Evolutionary conservation across 768 basidiomycete species (phyloP).

Genomic region (Hirschioporus abietinus): DNA sequence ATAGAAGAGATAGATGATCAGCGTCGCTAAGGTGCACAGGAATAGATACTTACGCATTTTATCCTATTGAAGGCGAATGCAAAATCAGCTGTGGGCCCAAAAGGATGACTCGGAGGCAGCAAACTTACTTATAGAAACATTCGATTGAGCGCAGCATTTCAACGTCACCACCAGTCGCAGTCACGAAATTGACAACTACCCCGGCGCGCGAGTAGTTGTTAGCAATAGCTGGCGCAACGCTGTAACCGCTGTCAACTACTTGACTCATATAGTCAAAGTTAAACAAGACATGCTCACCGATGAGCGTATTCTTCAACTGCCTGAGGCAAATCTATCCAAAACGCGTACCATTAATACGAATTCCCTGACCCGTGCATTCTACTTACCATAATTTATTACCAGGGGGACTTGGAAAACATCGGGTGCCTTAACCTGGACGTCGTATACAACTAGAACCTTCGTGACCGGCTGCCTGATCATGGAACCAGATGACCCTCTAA

Average conservation of each 20-base stretch:
- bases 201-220: slow-evolving; percentile 80
- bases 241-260: slow-evolving; percentile 24
- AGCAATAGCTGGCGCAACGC: slow-evolving; percentile 85
- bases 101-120: slow-evolving; percentile 15
- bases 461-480: slow-evolving; percentile 62
- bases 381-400: slow-evolving; percentile 88
- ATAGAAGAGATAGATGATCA: slow-evolving; percentile 21
- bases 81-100: slow-evolving; percentile 20
- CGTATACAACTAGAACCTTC: slow-evolving; percentile 87
- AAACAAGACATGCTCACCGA: slow-evolving; percentile 46
- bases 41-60: slow-evolving; percentile 70
- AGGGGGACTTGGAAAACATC: slow-evolving; percentile 89
- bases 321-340: slow-evolving; percentile 70
- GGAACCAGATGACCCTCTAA: slow-evolving; percentile 52
- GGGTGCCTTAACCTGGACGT: slow-evolving; percentile 85
- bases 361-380: slow-evolving; percentile 2
- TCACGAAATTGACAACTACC: slow-evolving; percentile 94
- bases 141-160: slow-evolving; percentile 98
- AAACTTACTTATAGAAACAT: slow-evolving; percentile 89
- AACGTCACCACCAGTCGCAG: slow-evolving; percentile 95
- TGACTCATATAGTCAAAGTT: not conserved
- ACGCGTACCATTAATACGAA: slow-evolving; percentile 10
- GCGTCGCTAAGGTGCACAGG: slow-evolving; percentile 7
- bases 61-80: slow-evolving; percentile 42
- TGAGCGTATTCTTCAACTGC: slow-evolving; percentile 97